phyloP scores from a whole-genome alignment of 2,329 filamentous ascomycete species.

The Acrocalymma vagum region DNA sequence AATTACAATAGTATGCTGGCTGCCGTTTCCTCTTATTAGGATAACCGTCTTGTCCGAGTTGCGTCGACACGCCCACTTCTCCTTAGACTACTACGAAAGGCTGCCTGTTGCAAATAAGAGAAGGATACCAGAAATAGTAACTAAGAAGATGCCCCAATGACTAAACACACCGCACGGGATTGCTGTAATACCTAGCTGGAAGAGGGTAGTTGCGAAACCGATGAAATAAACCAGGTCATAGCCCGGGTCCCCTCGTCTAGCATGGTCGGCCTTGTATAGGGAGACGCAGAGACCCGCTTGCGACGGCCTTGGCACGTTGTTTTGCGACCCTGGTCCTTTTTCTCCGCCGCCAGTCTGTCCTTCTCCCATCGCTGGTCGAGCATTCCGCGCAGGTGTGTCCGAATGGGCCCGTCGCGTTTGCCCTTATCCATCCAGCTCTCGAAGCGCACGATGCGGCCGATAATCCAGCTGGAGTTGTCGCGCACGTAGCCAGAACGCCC shows the following conservation, averaged over 20 bases:
- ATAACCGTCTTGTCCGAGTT: slow-evolving; percentile 13
- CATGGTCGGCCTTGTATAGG: slow-evolving; percentile 6
- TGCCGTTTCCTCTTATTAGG: slow-evolving; percentile 24
- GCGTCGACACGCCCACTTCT: slow-evolving; percentile 21
- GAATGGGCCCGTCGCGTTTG: slow-evolving; percentile 3
- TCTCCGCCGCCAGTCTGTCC: too few relatives aligned
- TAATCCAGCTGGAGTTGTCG: slow-evolving; percentile 20
- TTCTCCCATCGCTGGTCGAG: too few relatives aligned
- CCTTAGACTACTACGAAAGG: slow-evolving; percentile 18
- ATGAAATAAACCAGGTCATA: slow-evolving; percentile 10
- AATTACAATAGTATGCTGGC: slow-evolving; percentile 23
- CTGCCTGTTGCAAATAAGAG: slow-evolving; percentile 15
- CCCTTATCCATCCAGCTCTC: slow-evolving; percentile 20
- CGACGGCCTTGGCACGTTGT: too few relatives aligned
- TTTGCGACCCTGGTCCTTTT: too few relatives aligned
- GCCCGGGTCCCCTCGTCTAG: neutral
- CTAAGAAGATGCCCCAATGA: slow-evolving; percentile 22
- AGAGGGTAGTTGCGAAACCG: slow-evolving; percentile 13
- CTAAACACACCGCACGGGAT: slow-evolving; percentile 18
- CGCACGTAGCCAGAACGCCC: slow-evolving; percentile 12
- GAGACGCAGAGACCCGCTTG: slow-evolving; percentile 4
- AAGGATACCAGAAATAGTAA: slow-evolving; percentile 12
- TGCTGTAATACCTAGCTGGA: slow-evolving; percentile 18
- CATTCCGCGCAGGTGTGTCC: too few relatives aligned
- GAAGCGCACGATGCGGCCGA: slow-evolving; percentile 22